Evolutionary conservation across 768 basidiomycete species (phyloP), one percentile per base, ranked within the genome.

Genomic region (Psilocybe sp.): DNA sequence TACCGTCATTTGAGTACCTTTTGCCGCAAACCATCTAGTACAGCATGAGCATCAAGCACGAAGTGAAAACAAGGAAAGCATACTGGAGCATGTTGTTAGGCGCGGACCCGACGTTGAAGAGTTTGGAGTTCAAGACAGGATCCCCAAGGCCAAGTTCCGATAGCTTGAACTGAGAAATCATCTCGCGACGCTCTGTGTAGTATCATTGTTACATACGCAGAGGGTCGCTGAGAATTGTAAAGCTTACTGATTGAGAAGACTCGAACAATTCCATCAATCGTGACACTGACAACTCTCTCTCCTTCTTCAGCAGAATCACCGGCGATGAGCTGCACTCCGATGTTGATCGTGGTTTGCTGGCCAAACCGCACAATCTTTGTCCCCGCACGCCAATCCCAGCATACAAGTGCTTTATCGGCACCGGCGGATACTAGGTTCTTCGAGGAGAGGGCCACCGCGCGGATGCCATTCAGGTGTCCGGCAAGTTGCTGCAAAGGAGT

Each of bases 111-210:
- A 95, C 85, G 56, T 90, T 83, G 58, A 81, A 80, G 48, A 95
- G 62, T 59, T 83, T 89, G 1, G 81, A 68, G 52, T 77, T 84
- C 57, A 89, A 60, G 18, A 80, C 70, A 14, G 86, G 84, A 64
- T 92, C 86, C 0, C 79, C 68, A 0, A 69, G 81, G 15, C 84
- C 88, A 39, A 96, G 69, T 51, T 92, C 89, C 2, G 84, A 81
- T 39, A 96, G 74, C 64, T 86, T 92, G 75, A 92, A 94, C 62
- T 94, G 92, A 7, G 89, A 90, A 11, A 95, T 79, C 93, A 96
- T 95, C 67, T 94, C 91, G 52, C 91, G 72, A 31, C 85, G 79
- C 46, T 70, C 76, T 78, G 46, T 8, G 46, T 19, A 20, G 5
- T 28, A 36, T 46, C 14, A 38, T 48, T 39, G 49, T 40, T 34